These are phyloP conservation scores for Vigna nakashimae DNA, from an alignment of 306 rosid genomes.

Conservation along the genomic window DNA sequence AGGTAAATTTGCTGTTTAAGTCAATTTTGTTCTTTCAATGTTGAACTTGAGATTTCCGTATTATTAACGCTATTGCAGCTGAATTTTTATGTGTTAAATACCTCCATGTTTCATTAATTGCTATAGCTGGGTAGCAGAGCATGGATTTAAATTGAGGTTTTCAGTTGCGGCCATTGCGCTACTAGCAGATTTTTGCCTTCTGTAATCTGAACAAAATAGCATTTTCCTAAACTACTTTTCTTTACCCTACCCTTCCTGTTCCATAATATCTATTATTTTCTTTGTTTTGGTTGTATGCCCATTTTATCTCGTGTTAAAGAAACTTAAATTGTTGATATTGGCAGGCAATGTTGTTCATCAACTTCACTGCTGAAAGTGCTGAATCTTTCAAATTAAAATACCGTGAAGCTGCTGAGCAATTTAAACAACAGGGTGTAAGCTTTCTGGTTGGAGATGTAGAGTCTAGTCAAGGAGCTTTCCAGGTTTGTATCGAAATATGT, in stretches of 20 bases:
- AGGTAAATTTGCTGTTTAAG: constrained; percentile 54
- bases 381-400: constrained; percentile 72
- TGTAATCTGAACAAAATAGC: neutral
- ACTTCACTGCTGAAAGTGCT: constrained; percentile 65
- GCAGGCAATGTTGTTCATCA: constrained; percentile 92
- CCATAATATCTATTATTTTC: neutral
- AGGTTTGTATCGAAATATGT: constrained; percentile 59
- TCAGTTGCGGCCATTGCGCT: neutral
- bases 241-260: neutral
- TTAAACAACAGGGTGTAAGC: constrained; percentile 65
- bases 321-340: constrained; percentile 41
- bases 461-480: constrained; percentile 78
- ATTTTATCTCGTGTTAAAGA: neutral
- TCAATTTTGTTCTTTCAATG: constrained; percentile 17
- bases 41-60: neutral
- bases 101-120: neutral
- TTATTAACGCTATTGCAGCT: constrained; percentile 52
- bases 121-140: neutral
- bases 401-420: constrained; percentile 78
- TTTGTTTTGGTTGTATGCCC: constrained; percentile 14
- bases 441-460: constrained; percentile 84
- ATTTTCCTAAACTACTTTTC: neutral
- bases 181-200: neutral
- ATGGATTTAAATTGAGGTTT: neutral
- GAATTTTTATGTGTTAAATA: constrained; percentile 42